A percentile compares a stretch with the other conserved stretches of the same genome.
phyloP scores from a whole-genome alignment of 2,329 filamentous ascomycete species.

The Sporothrix inflata region DNA sequence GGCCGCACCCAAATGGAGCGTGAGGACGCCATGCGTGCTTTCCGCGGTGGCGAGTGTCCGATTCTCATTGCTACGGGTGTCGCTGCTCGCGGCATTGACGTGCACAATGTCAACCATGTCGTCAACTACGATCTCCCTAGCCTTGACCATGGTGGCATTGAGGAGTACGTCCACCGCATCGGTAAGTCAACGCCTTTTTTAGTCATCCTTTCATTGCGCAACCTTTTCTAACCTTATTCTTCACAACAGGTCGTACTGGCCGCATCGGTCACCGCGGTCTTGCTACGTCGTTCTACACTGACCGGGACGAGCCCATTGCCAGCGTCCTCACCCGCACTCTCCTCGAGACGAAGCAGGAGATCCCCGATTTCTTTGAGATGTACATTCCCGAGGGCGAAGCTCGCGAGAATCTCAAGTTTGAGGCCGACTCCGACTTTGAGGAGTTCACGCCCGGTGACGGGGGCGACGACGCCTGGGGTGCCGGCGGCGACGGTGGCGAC shows the following conservation, averaged over 20 bases:
- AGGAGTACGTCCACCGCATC: constrained; percentile 93
- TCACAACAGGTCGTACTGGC: constrained; percentile 74
- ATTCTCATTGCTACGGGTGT: constrained; percentile 87
- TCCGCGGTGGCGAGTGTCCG: constrained; percentile 73
- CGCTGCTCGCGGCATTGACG: constrained; percentile 84
- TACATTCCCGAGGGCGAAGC: constrained; percentile 62
- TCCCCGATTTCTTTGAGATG: constrained; percentile 79
- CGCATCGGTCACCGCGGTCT: constrained; percentile 87
- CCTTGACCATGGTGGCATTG: constrained; percentile 77
- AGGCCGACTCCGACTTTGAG: constrained; percentile 59
- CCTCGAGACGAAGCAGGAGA: constrained; percentile 73
- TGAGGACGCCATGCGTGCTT: constrained; percentile 86
- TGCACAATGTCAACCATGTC: constrained; percentile 84
- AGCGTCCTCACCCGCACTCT: constrained; percentile 78
- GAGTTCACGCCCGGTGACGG: constrained; percentile 32
- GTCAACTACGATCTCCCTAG: constrained; percentile 91
- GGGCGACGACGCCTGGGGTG: constrained; percentile 36
- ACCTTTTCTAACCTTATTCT: constrained; percentile 31
- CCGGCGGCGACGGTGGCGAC: constrained; percentile 31
- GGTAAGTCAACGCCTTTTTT: constrained; percentile 57
- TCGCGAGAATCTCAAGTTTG: constrained; percentile 54
- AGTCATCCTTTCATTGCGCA: background rate
- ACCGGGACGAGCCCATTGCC: constrained; percentile 73
- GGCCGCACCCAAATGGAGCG: constrained; percentile 89
- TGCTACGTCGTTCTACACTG: constrained; percentile 87